Evolutionary conservation across 208 protist genomes (phyloP).

Genomic region (Crithidia fasciculata): DNA sequence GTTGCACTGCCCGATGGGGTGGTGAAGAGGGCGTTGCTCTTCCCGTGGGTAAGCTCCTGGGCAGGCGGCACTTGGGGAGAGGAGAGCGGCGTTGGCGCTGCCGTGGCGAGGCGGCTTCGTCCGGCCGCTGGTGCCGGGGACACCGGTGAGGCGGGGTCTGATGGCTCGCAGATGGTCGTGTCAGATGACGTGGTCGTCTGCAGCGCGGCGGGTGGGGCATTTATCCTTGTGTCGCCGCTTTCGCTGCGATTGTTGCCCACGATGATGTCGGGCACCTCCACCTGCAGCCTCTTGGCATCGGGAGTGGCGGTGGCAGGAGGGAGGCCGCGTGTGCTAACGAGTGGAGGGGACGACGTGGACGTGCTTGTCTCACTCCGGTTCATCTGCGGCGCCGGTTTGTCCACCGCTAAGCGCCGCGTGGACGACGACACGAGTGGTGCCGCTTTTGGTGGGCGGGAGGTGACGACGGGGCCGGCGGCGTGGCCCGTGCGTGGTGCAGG

Average conservation of each 20-base stretch:
- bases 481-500: neutral
- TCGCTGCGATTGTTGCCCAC: neutral
- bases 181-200: neutral
- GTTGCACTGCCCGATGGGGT: conserved; percentile 19
- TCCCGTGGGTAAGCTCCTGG: neutral
- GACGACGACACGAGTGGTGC: neutral
- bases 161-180: neutral
- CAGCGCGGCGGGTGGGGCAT: neutral
- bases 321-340: too few species aligned
- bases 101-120: neutral
- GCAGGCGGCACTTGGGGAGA: neutral
- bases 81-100: neutral
- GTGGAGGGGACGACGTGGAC: too few species aligned
- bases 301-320: too few species aligned
- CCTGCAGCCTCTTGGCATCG: too few species aligned
- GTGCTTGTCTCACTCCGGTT: too few species aligned
- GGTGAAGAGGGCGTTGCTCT: conserved; percentile 8
- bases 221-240: neutral
- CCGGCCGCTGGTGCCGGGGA: neutral
- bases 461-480: neutral
- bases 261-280: too few species aligned
- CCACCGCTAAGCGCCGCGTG: too few species aligned
- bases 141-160: neutral
- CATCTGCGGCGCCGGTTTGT: too few species aligned
- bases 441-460: neutral